phyloP scores from a whole-genome alignment of 306 rosid genomes.

The Citrullus amarus region DNA sequence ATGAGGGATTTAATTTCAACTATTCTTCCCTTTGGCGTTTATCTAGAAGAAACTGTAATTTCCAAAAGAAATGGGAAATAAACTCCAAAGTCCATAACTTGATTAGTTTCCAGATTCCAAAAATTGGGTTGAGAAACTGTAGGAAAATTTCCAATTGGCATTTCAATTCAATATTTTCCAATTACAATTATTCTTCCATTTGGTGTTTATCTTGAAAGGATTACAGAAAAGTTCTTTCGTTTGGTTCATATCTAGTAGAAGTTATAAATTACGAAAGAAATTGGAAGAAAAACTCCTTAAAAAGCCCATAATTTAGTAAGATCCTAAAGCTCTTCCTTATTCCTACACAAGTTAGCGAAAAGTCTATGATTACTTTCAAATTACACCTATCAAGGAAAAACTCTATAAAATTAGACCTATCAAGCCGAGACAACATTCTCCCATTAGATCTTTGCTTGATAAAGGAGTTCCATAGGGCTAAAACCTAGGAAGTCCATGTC shows the following conservation, averaged over 20 bases:
- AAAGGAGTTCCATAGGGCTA: background rate
- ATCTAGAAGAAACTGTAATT: background rate
- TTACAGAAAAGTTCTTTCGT: background rate
- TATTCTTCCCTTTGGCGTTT: background rate
- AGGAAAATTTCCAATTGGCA: background rate
- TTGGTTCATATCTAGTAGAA: background rate
- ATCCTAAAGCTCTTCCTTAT: background rate
- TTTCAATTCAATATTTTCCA: background rate
- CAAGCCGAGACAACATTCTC: background rate
- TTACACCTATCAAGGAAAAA: background rate
- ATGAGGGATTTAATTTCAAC: background rate
- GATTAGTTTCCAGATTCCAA: background rate
- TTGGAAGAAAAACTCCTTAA: background rate
- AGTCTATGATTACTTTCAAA: background rate
- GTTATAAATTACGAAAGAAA: background rate
- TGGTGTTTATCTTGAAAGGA: background rate
- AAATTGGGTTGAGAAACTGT: background rate
- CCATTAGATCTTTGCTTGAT: background rate
- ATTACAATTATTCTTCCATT: too few species aligned
- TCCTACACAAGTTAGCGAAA: background rate
- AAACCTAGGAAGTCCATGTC: too few species aligned
- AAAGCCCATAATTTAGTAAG: background rate
- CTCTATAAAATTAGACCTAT: background rate
- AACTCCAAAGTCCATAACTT: background rate
- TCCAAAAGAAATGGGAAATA: background rate